Base-by-base conservation (phyloP, 163 green algal species). In the Chlorella variabilis region DNA sequence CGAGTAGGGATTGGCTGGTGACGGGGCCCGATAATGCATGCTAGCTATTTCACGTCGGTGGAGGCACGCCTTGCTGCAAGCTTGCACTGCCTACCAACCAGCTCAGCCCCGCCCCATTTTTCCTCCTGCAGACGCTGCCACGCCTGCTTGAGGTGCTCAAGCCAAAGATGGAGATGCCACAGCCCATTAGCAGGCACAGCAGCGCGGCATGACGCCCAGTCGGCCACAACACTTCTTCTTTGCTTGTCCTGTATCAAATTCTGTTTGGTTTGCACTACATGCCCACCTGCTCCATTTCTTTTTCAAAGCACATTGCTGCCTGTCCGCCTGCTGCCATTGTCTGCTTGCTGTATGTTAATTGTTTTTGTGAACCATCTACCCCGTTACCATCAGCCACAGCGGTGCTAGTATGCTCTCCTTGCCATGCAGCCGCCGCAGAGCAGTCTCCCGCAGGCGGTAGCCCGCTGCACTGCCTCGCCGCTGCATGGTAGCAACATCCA, bases 111-210 rank as follows among this genome's bases (percentile, higher is more conserved):
- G 8, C 5, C 59, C 45, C 45, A 54, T 54, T n/a, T n/a, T n/a
- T n/a, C n/a, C n/a, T n/a, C 20, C 13, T 38, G 27, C 92, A 99
- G 83, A 99, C 97, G 1, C 88, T 98, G 78, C 97, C 97, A 18
- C 61, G 70, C 3, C 86, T 99, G 77, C 77, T 97, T 67, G 83
- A 83, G 7, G 65, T 89, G 20, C 79, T 98, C 48, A 71, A 89
- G 49, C 83, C 85, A 2, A 87, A 87, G 41, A 68, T 66, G 34
- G 79, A 77, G 27, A 33, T 31, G 33, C 75, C 51, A 34, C 71
- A 78, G 36, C n/a, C 8, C n/a, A n/a, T n/a, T n/a, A 36, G 8
- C 27, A 8, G 11, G 23, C 49, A 23, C 21, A 54, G 71, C 34
- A 34, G 17, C 8, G 51, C 51, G 11, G 49, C 39, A 41, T 38